Evolutionary conservation across 768 basidiomycete species (phyloP).

Genomic region (Auricularia sp.): DNA sequence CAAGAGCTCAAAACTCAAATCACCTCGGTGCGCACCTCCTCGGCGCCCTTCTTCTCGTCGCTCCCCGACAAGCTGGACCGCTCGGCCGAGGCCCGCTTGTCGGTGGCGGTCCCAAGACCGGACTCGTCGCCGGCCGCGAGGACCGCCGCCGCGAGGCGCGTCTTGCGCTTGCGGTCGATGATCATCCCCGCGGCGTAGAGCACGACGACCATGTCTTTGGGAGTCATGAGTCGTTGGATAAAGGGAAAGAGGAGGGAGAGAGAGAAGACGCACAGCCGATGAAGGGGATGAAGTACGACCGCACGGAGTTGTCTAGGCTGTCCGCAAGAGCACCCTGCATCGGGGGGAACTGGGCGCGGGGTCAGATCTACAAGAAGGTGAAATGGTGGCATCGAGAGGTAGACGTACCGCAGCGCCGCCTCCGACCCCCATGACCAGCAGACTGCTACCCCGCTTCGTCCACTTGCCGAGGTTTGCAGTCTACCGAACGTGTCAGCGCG

Average conservation of each 20-base stretch:
- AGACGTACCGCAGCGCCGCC: neutral
- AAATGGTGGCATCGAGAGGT: no score
- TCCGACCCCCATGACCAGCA: slow-evolving; percentile 8
- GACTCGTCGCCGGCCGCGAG: neutral
- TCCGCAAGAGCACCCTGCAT: slow-evolving; percentile 4
- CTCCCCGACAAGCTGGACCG: no score
- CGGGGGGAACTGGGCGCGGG: slow-evolving; percentile 1
- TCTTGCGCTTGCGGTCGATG: neutral
- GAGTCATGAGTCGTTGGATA: neutral
- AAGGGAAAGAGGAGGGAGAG: neutral
- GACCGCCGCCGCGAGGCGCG: neutral
- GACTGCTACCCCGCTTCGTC: slow-evolving; percentile 4
- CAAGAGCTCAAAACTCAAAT: no score
- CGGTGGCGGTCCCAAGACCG: no score
- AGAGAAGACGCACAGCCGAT: neutral
- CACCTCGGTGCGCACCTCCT: no score
- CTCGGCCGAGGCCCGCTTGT: no score
- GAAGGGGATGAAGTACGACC: slow-evolving; percentile 4
- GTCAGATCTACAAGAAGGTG: neutral
- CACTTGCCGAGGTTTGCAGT: slow-evolving; percentile 4
- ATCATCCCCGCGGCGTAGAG: neutral
- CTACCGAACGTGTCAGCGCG: neutral
- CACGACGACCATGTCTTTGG: neutral
- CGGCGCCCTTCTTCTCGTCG: no score
- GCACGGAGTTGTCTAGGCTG: neutral